These are phyloP conservation scores for Maudiozyma humilis DNA, from an alignment of 1,139 yeast genomes.

Conservation along the genomic window DNA sequence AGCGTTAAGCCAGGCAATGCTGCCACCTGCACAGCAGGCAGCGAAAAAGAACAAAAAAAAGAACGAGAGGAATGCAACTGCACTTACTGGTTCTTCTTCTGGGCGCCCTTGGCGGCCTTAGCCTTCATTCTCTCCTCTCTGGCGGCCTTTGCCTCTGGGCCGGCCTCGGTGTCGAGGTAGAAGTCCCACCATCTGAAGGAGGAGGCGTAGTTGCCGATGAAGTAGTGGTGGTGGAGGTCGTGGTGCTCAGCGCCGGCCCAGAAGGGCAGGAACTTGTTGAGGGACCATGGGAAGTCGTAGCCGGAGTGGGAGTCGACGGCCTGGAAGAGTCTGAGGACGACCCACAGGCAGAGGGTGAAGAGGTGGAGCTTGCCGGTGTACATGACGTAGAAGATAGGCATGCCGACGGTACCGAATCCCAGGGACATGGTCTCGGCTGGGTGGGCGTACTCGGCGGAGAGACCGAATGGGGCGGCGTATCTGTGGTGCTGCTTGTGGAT, in stretches of 20 bases:
- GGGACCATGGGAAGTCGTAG: conserved; percentile 93
- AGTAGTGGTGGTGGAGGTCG: conserved; percentile 91
- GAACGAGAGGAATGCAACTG: neutral
- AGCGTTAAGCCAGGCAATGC: too few species aligned
- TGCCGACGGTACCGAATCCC: conserved; percentile 91
- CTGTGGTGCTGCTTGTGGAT: conserved; percentile 95
- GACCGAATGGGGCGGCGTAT: conserved; percentile 94
- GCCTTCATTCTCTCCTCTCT: conserved; percentile 52
- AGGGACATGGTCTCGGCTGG: conserved; percentile 85
- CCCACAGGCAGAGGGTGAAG: conserved; percentile 80
- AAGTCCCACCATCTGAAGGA: conserved; percentile 94
- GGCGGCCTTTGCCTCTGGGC: conserved; percentile 52
- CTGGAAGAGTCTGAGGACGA: conserved; percentile 78
- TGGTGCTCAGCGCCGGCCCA: conserved; percentile 99
- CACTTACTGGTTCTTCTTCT: conserved; percentile 23
- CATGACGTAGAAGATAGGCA: conserved; percentile 67
- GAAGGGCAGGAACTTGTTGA: conserved; percentile 81
- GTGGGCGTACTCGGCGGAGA: conserved; percentile 95
- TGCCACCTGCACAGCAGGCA: neutral
- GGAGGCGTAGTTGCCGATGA: conserved; percentile 85
- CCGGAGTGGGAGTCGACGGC: conserved; percentile 97
- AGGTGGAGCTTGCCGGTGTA: conserved; percentile 65
- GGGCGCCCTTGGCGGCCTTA: conserved; percentile 40
- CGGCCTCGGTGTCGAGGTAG: conserved; percentile 74
- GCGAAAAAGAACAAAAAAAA: neutral